phyloP scores from a whole-genome alignment of 2,329 filamentous ascomycete species.

The Xylaria sp. region DNA sequence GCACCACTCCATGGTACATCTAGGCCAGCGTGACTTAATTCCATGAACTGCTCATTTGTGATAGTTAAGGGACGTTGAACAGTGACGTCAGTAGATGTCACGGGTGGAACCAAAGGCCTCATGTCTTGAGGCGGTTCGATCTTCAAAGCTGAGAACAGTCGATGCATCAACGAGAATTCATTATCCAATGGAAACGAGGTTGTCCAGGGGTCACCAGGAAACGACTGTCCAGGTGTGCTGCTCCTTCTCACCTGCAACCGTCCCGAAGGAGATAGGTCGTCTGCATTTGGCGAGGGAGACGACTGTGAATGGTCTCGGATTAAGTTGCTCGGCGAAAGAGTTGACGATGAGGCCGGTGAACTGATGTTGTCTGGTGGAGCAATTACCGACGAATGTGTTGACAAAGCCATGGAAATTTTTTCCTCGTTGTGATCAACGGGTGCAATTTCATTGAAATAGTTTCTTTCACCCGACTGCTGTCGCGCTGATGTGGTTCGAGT shows the following conservation, averaged over 20 bases:
- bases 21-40: not conserved
- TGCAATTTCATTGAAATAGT: not conserved
- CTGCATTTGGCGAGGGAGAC: not conserved
- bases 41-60: not conserved
- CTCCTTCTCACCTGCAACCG: not conserved
- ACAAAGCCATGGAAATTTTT: not conserved
- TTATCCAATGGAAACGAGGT: not conserved
- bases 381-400: not conserved
- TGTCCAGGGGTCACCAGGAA: not conserved
- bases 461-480: not conserved
- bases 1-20: not conserved
- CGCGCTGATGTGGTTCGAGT: not conserved
- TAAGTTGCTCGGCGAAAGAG: not conserved
- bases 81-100: not conserved
- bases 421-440: not conserved
- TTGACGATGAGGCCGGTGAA: not conserved
- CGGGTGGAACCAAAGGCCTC: not conserved
- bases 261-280: not conserved
- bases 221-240: not conserved
- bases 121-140: not conserved
- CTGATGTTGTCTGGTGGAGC: not conserved
- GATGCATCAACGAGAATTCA: not conserved
- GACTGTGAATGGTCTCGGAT: conserved; percentile 1
- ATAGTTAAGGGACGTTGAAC: not conserved
- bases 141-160: conserved; percentile 2